phyloP scores from a whole-genome alignment of 768 basidiomycete genomes.

The Cantharellus cinnabarinus region DNA sequence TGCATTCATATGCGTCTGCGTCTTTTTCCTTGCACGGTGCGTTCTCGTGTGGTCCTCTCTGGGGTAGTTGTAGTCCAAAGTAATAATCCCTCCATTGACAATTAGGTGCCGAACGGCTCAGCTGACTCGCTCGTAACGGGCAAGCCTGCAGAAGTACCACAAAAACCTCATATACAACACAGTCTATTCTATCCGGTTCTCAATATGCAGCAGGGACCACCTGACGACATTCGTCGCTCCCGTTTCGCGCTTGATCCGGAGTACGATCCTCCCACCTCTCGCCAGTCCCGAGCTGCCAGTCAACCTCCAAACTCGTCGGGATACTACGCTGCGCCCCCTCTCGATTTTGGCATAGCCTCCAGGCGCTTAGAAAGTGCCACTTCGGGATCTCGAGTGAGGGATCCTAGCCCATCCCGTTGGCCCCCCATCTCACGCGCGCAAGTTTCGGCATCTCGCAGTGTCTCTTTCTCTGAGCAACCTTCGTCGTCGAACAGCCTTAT shows the following conservation, averaged over 20 bases:
- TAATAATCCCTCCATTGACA: too few species aligned
- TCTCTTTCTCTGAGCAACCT: conserved; percentile 27
- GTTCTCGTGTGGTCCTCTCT: too few species aligned
- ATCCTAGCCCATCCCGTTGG: background rate
- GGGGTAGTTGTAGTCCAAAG: too few species aligned
- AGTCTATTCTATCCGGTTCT: background rate
- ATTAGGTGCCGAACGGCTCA: too few species aligned
- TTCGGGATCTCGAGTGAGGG: background rate
- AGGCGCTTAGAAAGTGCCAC: background rate
- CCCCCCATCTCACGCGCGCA: background rate
- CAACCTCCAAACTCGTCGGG: conserved; percentile 3
- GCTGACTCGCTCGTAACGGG: background rate
- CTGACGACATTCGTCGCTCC: conserved; percentile 6
- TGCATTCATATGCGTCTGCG: too few species aligned
- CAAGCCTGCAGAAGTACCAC: background rate
- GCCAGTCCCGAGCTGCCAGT: conserved; percentile 5
- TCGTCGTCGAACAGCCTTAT: conserved; percentile 8
- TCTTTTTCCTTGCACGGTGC: too few species aligned
- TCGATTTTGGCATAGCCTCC: background rate
- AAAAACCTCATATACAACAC: background rate
- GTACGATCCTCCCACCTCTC: background rate
- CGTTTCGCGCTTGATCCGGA: conserved; percentile 5
- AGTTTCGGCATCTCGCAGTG: conserved; percentile 2
- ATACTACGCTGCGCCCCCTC: background rate
- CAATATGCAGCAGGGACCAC: conserved; percentile 3